Conservation (phyloP, 352 stramenopile species). For the Pythium brassicae region DNA sequence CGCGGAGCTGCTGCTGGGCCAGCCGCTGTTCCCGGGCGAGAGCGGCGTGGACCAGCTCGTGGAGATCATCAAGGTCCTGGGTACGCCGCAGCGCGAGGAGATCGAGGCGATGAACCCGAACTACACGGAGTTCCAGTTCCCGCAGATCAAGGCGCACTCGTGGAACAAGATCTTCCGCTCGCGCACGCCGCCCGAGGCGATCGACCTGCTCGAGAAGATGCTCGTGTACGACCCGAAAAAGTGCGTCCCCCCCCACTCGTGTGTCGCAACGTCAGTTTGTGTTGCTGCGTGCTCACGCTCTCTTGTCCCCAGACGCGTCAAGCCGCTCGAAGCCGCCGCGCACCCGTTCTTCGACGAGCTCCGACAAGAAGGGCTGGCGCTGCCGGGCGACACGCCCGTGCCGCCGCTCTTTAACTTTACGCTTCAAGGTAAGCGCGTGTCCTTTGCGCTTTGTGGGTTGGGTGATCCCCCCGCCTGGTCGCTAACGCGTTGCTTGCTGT, state of each 20-base stretch:
- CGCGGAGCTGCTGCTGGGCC: conserved; percentile 96
- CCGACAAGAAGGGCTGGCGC: conserved; percentile 64
- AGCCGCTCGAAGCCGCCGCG: conserved; percentile 81
- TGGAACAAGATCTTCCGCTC: conserved; percentile 97
- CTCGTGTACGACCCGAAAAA: conserved; percentile 96
- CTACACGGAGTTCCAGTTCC: conserved; percentile 99
- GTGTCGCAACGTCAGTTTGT: no score
- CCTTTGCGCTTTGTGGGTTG: no score
- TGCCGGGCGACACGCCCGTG: conserved; percentile 84
- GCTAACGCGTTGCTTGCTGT: not conserved
- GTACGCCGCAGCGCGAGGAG: conserved; percentile 97
- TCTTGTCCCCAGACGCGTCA: conserved; percentile 37
- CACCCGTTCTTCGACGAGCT: conserved; percentile 99
- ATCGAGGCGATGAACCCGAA: conserved; percentile 99
- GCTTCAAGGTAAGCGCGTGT: conserved; percentile 62
- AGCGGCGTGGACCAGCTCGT: conserved; percentile 99
- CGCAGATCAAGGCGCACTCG: conserved; percentile 98
- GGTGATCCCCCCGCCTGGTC: no score
- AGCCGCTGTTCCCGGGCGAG: conserved; percentile 98
- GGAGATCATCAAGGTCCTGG: conserved; percentile 99
- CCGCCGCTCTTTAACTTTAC: conserved; percentile 95
- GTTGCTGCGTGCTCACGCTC: not conserved
- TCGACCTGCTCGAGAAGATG: conserved; percentile 97
- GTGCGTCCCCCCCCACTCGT: conserved; percentile 37
- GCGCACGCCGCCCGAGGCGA: conserved; percentile 93